Conservation (phyloP, 495 filamentous ascomycete species). For the Tuber borchii region DNA sequence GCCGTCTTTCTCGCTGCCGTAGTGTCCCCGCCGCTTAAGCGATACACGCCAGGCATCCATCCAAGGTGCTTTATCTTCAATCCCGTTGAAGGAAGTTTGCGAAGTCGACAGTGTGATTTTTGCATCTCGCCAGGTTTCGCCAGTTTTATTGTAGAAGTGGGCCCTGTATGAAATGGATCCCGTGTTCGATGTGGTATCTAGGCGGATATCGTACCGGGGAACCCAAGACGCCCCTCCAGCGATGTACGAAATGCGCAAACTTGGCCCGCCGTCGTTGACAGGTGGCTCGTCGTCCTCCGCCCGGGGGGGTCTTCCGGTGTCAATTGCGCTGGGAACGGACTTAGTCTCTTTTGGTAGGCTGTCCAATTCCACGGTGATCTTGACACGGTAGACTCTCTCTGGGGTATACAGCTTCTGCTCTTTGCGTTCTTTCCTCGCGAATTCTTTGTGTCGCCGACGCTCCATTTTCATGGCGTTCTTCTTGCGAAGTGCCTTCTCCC, state of each 20-base stretch:
- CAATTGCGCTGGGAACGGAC: slow-evolving; percentile 7
- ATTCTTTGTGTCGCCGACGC: slow-evolving; percentile 45
- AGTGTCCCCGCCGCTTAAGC: slow-evolving; percentile 40
- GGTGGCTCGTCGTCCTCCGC: slow-evolving; percentile 22
- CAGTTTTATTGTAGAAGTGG: slow-evolving; percentile 57
- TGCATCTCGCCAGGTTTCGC: slow-evolving; percentile 62
- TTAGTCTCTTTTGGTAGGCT: slow-evolving; percentile 18
- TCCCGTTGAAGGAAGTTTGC: slow-evolving; percentile 57
- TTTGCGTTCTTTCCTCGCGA: slow-evolving; percentile 47
- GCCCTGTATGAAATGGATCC: slow-evolving; percentile 58
- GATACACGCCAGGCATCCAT: slow-evolving; percentile 58
- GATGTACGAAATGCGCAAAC: slow-evolving; percentile 58
- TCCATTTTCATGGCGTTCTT: slow-evolving; percentile 42
- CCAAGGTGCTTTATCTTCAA: slow-evolving; percentile 54
- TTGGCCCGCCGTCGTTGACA: slow-evolving; percentile 21
- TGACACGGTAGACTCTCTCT: slow-evolving; percentile 52
- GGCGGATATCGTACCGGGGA: slow-evolving; percentile 59
- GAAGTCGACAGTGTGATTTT: slow-evolving; percentile 62
- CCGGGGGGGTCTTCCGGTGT: slow-evolving; percentile 22
- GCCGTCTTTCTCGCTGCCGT: slow-evolving; percentile 22
- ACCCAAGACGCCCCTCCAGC: slow-evolving; percentile 57
- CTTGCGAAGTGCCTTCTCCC: slow-evolving; percentile 28
- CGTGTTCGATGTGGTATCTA: slow-evolving; percentile 53
- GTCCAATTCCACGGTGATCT: slow-evolving; percentile 52
- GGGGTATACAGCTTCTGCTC: slow-evolving; percentile 54